phyloP scores from a whole-genome alignment of 1,139 yeast species.

The Diutina sp. region DNA sequence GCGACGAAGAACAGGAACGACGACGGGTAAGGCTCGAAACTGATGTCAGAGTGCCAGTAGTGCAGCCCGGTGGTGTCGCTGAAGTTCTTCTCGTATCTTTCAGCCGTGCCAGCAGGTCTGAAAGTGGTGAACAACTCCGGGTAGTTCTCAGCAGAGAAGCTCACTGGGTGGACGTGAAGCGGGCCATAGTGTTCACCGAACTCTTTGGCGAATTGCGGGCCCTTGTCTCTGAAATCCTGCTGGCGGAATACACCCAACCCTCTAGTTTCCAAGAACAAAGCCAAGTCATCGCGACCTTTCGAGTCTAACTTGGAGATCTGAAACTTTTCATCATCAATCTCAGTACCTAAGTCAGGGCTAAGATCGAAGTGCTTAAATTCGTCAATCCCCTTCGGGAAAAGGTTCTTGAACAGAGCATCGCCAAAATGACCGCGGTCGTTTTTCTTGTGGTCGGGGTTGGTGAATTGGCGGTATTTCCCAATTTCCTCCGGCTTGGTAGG shows the following conservation, averaged over 20 bases:
- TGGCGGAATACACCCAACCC: not conserved
- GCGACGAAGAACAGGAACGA: not conserved
- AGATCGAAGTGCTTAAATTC: not conserved
- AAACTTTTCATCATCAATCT: not conserved
- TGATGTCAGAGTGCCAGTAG: not conserved
- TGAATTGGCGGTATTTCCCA: not conserved
- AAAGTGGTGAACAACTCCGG: constrained; percentile 1
- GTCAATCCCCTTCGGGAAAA: not conserved
- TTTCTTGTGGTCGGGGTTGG: not conserved
- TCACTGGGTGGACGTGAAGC: constrained; percentile 1
- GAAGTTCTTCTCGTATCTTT: not conserved
- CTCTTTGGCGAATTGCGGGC: not conserved
- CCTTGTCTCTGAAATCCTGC: not conserved
- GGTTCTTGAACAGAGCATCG: not conserved
- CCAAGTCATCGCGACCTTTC: not conserved
- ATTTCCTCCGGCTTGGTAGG: not conserved
- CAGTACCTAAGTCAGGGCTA: not conserved
- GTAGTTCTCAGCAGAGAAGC: not conserved
- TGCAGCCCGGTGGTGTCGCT: not conserved
- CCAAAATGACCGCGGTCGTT: constrained; percentile 2
- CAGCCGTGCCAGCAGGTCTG: not conserved
- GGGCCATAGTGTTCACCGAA: constrained; percentile 1
- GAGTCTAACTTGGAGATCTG: not conserved
- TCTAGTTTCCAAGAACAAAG: not conserved
- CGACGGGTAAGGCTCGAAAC: not conserved